Conservation (phyloP, 1,284 basidiomycete genomes). For the Heliocybe sulcata region DNA sequence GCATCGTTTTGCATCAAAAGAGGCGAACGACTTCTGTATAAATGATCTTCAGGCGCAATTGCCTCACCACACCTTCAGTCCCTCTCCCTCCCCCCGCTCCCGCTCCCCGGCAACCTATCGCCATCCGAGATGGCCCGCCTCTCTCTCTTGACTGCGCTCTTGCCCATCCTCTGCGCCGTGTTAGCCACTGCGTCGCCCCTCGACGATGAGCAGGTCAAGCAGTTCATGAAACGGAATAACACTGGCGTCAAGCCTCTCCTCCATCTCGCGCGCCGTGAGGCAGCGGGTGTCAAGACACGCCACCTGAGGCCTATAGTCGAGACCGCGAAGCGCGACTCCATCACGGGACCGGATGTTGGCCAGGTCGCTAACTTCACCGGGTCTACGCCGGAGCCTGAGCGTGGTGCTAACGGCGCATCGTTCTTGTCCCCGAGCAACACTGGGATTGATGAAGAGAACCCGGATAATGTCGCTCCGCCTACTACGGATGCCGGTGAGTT, state of each 20-base stretch:
- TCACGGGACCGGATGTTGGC: conserved; percentile 16
- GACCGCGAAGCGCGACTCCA: conserved; percentile 9
- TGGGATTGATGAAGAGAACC: conserved; percentile 17
- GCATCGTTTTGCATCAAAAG: too few relatives aligned
- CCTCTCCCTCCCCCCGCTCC: not conserved
- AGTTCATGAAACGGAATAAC: not conserved
- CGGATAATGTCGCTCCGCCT: conserved; percentile 19
- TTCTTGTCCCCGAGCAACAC: conserved; percentile 16
- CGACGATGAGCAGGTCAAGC: not conserved
- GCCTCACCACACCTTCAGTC: not conserved
- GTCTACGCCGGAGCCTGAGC: conserved; percentile 19
- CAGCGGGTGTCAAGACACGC: conserved; percentile 13
- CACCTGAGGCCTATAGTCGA: conserved; percentile 15
- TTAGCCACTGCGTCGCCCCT: not conserved
- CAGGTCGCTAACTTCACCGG: conserved; percentile 18
- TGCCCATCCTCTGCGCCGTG: not conserved
- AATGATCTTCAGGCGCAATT: not conserved
- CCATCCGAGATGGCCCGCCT: not conserved
- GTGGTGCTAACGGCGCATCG: conserved; percentile 21
- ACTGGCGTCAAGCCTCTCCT: conserved; percentile 3
- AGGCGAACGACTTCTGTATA: not conserved
- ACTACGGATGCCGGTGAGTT: conserved; percentile 16
- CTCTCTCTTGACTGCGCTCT: not conserved
- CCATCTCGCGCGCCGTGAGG: conserved; percentile 14
- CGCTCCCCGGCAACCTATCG: not conserved